Conservation (phyloP, 1,284 basidiomycete genomes). For the Ganoderma sinense region DNA sequence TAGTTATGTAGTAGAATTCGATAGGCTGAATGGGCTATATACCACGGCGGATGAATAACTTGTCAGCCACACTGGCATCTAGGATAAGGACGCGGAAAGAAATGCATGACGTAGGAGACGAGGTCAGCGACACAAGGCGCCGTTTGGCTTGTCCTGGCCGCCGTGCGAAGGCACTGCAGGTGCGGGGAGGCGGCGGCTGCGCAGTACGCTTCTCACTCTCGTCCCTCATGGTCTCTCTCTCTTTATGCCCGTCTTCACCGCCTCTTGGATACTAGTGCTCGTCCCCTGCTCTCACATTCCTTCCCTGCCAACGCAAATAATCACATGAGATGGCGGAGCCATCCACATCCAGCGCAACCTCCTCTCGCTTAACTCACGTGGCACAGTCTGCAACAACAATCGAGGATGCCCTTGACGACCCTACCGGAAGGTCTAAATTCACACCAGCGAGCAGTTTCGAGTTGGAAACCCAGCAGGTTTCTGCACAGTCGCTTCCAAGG, state of each 20-base stretch:
- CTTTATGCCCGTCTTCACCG: slow-evolving; percentile 1
- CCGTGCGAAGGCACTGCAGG: background rate
- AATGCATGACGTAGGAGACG: background rate
- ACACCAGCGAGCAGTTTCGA: slow-evolving; percentile 30
- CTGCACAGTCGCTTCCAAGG: background rate
- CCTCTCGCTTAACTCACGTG: slow-evolving; percentile 34
- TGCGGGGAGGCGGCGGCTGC: background rate
- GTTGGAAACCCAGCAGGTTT: slow-evolving; percentile 23
- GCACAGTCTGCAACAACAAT: slow-evolving; percentile 7
- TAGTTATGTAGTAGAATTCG: no score
- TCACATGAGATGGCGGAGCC: slow-evolving; percentile 35
- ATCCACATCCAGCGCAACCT: slow-evolving; percentile 34
- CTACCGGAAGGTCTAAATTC: slow-evolving; percentile 22
- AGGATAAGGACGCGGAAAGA: background rate
- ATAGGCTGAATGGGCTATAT: no score
- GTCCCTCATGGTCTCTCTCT: background rate
- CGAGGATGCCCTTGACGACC: background rate
- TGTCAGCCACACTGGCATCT: no score
- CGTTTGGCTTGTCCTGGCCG: background rate
- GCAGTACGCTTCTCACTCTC: background rate
- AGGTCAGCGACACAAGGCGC: background rate
- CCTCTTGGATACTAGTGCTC: background rate
- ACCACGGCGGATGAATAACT: no score
- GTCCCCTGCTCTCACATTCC: no score
- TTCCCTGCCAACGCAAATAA: slow-evolving; percentile 9